Base-by-base conservation (phyloP, 805 yeast genomes). In the Ogataea neopini region DNA sequence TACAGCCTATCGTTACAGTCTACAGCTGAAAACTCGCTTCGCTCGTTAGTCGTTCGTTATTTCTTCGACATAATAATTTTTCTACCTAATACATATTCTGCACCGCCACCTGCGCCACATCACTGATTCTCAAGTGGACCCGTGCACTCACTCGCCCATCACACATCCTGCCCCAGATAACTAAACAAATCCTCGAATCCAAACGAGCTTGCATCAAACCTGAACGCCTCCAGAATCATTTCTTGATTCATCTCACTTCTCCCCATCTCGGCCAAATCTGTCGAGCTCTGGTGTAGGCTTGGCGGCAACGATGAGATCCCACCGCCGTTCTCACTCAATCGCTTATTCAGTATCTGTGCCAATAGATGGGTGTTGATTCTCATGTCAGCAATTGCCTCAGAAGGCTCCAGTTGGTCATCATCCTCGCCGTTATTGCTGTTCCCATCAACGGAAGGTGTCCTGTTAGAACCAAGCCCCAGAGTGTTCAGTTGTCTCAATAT, bases 341-440 rank as follows among this genome's bases (percentile, higher is more conserved):
- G 45, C 43, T 61, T 57, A 35, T 59, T 59, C 47, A 64, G 55
- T 61, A 64, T 61, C 43, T 56, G 57, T n/a, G 66, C 49, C 18
- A 65, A 44, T 3, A 63, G 58, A 48, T 64, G 66, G 13, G 67
- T 62, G 18, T 64, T 65, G 23, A 64, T 57, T 33, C 66, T 56
- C 63, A 65, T 63, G 47, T 65, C 69, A 1, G 68, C 58, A 34
- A 71, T 64, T 13, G 72, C 73, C 43, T 61, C 62, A 10, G 67
- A 64, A 3, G 71, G 71, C 40, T 66, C 70, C 44, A 65, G 63
- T 43, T 64, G 53, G 14, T 62, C 63, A 37, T 58, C 63, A n/a
- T 57, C 59, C 17, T 58, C 63, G 9, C 54, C 61, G 39, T 41
- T 57, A 36, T 58, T 61, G 49, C 36, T 34, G 8, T 17, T 40